Percentiles rank a stretch among this genome's conserved stretches.
Evolutionary conservation across 495 filamentous ascomycete genomes (phyloP).

Genomic region (Saxophila tyrrhenica): DNA sequence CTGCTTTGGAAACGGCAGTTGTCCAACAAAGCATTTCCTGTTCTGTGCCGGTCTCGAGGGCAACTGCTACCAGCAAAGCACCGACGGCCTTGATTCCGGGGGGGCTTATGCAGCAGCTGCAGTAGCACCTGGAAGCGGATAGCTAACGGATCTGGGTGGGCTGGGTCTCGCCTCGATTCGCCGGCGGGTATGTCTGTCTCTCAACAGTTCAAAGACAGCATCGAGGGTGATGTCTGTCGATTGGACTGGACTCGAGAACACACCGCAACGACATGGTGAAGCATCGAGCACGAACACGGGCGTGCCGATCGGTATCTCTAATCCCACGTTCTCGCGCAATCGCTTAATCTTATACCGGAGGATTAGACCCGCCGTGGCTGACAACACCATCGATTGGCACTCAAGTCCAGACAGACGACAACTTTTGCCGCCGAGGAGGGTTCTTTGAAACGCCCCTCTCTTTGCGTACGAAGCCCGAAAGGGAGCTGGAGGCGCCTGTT

Average conservation of each 20-base stretch:
- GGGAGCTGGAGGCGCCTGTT: conserved; percentile 13
- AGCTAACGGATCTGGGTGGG: neutral
- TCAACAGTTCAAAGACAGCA: neutral
- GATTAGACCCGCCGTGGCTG: neutral
- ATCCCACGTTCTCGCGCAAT: neutral
- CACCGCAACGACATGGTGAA: no score
- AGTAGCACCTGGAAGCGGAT: neutral
- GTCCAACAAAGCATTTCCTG: neutral
- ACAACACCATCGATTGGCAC: neutral
- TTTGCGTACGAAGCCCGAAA: neutral
- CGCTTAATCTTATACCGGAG: neutral
- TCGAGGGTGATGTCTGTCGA: no score
- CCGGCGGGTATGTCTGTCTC: neutral
- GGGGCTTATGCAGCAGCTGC: conserved; percentile 1
- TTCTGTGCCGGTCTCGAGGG: neutral
- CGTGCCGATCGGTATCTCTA: neutral
- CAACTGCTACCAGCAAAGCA: neutral
- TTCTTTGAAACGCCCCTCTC: neutral
- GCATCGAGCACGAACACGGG: neutral
- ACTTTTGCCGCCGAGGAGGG: neutral
- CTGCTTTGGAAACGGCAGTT: no score
- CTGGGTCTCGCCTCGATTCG: neutral
- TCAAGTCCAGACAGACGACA: neutral
- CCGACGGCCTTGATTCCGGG: neutral
- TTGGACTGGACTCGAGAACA: no score